Evolutionary conservation across 2,329 filamentous ascomycete species (phyloP).

Genomic region (Decorospora gaudefroyi): DNA sequence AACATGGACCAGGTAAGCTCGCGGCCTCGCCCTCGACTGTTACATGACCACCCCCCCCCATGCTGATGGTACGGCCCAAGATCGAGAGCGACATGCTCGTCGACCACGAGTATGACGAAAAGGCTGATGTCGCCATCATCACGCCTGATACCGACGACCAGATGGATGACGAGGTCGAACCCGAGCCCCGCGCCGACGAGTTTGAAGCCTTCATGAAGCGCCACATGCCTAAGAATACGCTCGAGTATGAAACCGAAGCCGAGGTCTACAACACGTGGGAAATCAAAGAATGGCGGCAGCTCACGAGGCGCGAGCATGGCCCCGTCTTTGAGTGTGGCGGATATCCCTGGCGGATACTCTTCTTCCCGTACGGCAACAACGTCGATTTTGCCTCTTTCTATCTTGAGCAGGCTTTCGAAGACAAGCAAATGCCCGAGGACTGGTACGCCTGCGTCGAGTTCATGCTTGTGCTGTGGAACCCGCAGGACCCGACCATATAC

Average conservation of each 20-base stretch:
- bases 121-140: constrained; percentile 65
- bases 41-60: constrained; percentile 7
- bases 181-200: constrained; percentile 61
- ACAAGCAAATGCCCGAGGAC: constrained; percentile 75
- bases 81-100: constrained; percentile 67
- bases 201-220: constrained; percentile 83
- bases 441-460: constrained; percentile 99
- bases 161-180: constrained; percentile 59
- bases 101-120: constrained; percentile 66
- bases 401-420: constrained; percentile 88
- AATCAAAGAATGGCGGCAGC: constrained; percentile 77
- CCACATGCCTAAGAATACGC: constrained; percentile 73
- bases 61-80: too few relatives aligned
- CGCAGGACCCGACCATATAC: constrained; percentile 85
- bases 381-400: constrained; percentile 94
- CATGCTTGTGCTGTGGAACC: constrained; percentile 90
- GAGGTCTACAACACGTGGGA: constrained; percentile 83
- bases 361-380: constrained; percentile 95
- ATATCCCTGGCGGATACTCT: constrained; percentile 90
- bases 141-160: constrained; percentile 63
- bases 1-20: constrained; percentile 50
- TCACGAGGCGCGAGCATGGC: constrained; percentile 82
- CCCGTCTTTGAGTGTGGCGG: constrained; percentile 85
- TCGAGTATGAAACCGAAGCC: constrained; percentile 78
- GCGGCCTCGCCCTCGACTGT: constrained; percentile 6